phyloP scores from a whole-genome alignment of 139 green algal species.

The Chlorella sp. region DNA sequence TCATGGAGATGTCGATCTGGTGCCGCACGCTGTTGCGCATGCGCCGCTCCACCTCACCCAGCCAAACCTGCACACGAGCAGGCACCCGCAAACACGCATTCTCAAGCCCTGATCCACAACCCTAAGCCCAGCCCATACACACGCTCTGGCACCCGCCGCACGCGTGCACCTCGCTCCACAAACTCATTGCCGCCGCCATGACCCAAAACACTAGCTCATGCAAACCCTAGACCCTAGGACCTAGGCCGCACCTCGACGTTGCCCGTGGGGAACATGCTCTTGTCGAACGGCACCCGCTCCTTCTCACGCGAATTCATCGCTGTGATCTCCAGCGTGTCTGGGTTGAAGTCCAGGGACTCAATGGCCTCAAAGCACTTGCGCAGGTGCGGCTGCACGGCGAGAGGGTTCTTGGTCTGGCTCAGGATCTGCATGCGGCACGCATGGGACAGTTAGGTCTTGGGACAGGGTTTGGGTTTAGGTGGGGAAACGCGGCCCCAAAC shows the following conservation, averaged over 20 bases:
- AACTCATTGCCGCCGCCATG: neutral
- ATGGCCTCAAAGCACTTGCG: conserved; percentile 86
- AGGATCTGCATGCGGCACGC: conserved; percentile 49
- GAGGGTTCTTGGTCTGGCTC: conserved; percentile 65
- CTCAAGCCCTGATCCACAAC: no score
- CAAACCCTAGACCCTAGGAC: no score
- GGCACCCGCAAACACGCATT: no score
- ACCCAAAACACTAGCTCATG: no score
- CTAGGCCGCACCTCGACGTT: conserved; percentile 50
- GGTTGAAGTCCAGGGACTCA: conserved; percentile 62
- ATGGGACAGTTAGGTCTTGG: neutral
- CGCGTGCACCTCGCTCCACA: no score
- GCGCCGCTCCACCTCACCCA: conserved; percentile 60
- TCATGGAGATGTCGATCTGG: conserved; percentile 34
- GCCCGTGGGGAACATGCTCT: conserved; percentile 50
- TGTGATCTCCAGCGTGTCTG: conserved; percentile 58
- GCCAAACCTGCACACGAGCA: conserved; percentile 59
- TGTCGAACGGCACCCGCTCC: conserved; percentile 57
- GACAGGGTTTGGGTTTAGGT: no score
- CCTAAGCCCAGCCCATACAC: no score
- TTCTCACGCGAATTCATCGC: conserved; percentile 67
- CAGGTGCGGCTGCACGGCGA: conserved; percentile 74
- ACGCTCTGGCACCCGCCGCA: no score
- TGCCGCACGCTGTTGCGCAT: conserved; percentile 59
- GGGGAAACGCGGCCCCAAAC: neutral